phyloP scores from a whole-genome alignment of 345 rosid species.

The Citrus mangshanensis region DNA sequence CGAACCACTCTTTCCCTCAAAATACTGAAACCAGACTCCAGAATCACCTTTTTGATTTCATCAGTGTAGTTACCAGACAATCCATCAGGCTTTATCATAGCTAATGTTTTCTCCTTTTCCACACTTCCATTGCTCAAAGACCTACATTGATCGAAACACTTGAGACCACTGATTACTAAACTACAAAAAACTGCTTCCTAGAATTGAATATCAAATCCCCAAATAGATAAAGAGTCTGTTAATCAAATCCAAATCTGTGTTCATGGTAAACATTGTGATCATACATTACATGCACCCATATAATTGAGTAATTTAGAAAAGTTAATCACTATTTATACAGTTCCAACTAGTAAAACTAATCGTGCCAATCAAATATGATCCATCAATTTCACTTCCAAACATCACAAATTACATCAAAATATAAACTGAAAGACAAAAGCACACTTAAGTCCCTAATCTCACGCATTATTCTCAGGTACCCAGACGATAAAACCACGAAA shows the following conservation, averaged over 20 bases:
- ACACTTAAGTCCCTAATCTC: neutral
- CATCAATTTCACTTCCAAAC: neutral
- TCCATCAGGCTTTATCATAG: constrained; percentile 86
- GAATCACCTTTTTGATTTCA: constrained; percentile 41
- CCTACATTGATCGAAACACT: constrained; percentile 11
- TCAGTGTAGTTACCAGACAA: constrained; percentile 58
- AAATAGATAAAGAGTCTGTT: neutral
- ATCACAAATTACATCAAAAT: neutral
- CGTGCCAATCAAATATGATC: neutral
- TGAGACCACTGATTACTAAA: neutral
- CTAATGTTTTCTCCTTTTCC: constrained; percentile 58
- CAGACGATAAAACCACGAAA: neutral
- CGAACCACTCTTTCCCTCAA: constrained; percentile 43
- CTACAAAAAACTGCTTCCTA: neutral
- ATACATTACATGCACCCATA: neutral
- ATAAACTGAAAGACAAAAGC: neutral
- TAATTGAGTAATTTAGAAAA: neutral
- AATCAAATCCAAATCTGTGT: neutral
- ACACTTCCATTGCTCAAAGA: constrained; percentile 32
- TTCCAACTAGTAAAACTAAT: neutral
- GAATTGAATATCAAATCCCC: neutral
- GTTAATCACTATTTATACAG: too few species aligned
- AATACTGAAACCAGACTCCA: constrained; percentile 54
- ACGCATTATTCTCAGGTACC: neutral
- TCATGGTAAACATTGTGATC: neutral